Conservation (phyloP, 768 basidiomycete species). For the Coprinellus micaceus region DNA sequence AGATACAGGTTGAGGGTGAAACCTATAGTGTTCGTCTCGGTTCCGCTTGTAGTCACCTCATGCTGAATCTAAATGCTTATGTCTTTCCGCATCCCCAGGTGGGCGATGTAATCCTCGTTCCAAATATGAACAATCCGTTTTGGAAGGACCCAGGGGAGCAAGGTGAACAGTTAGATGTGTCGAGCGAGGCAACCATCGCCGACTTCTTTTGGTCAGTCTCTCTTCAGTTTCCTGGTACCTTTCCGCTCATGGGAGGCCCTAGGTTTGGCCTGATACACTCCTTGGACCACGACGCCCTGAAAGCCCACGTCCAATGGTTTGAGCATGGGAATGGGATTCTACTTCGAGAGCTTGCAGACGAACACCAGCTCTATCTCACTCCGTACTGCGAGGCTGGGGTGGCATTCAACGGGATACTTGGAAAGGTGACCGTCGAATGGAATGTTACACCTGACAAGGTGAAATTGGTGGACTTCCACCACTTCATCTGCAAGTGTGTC, state of each 20-base stretch:
- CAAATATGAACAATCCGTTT: background rate
- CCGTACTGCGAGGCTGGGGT: slow-evolving; percentile 46
- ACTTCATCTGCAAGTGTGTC: slow-evolving; percentile 60
- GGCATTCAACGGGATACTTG: slow-evolving; percentile 37
- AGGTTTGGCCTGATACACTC: slow-evolving; percentile 71
- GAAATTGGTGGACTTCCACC: slow-evolving; percentile 26
- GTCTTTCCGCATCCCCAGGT: background rate
- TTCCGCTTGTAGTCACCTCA: no score
- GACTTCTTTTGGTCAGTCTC: slow-evolving; percentile 9
- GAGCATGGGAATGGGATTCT: slow-evolving; percentile 63
- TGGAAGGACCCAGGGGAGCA: background rate
- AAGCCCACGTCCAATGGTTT: slow-evolving; percentile 70
- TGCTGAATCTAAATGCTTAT: background rate
- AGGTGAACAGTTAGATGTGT: background rate
- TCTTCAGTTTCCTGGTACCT: no score
- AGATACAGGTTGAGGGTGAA: slow-evolving; percentile 40
- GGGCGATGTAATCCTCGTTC: slow-evolving; percentile 4
- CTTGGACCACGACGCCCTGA: slow-evolving; percentile 39
- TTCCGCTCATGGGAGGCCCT: no score
- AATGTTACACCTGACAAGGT: slow-evolving; percentile 16
- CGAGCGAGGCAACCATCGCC: background rate
- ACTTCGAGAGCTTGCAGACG: slow-evolving; percentile 56
- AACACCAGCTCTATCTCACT: slow-evolving; percentile 64
- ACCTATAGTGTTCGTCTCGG: slow-evolving; percentile 26
- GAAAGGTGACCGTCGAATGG: slow-evolving; percentile 45